phyloP scores from a whole-genome alignment of 202 grass and related monocot genomes.

The Digitaria exilis region DNA sequence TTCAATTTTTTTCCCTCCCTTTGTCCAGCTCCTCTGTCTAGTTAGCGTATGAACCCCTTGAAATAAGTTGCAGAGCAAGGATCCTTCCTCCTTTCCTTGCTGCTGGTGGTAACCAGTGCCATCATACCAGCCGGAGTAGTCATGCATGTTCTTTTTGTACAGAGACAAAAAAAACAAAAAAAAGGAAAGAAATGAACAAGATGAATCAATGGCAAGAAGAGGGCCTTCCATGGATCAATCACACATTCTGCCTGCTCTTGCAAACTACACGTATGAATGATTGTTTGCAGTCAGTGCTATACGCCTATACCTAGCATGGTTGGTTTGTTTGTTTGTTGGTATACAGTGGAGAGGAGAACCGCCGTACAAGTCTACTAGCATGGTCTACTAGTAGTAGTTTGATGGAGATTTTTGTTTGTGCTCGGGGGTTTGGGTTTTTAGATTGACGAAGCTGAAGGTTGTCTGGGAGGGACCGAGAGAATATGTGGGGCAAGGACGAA shows the following conservation, averaged over 20 bases:
- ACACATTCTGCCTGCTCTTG: background rate
- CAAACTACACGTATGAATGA: background rate
- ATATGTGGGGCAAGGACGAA: constrained; percentile 24
- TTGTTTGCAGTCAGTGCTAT: background rate
- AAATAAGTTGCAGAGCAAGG: constrained; percentile 3
- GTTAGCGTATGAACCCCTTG: background rate
- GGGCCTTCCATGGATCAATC: background rate
- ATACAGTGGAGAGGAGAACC: background rate
- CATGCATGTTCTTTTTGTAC: constrained; percentile 29
- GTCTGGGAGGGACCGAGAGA: background rate
- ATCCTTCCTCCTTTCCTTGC: background rate
- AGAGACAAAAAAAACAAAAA: constrained; percentile 7
- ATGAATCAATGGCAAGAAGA: background rate
- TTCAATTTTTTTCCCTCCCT: background rate
- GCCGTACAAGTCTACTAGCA: background rate
- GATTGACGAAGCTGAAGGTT: background rate
- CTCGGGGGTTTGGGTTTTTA: background rate
- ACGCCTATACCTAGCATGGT: no score
- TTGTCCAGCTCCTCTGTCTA: background rate
- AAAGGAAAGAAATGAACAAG: background rate
- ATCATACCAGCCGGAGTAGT: background rate
- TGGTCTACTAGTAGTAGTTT: background rate
- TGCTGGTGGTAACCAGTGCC: background rate
- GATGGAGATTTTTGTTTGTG: constrained; percentile 27
- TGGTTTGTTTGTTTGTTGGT: background rate